Conservation (phyloP, 1,139 yeast species). For the Pichia sp. region DNA sequence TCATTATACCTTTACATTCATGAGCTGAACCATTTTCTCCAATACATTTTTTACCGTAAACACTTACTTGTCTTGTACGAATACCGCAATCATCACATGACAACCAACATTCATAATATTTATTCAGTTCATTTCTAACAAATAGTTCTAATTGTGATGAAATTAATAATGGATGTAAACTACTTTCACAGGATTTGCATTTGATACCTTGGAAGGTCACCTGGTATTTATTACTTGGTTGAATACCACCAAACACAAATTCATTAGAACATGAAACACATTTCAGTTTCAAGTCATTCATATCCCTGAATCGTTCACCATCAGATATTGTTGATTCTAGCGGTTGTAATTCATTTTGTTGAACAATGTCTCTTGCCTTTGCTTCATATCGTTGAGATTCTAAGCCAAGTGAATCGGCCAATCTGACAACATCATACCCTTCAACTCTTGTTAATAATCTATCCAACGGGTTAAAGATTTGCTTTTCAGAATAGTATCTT, state of each 20-base stretch:
- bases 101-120: slow-evolving; percentile 82
- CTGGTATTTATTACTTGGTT: slow-evolving; percentile 51
- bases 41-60: slow-evolving; percentile 82
- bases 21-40: slow-evolving; percentile 54
- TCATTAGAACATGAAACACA: slow-evolving; percentile 55
- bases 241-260: slow-evolving; percentile 71
- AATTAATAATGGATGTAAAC: slow-evolving; percentile 47
- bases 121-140: slow-evolving; percentile 62
- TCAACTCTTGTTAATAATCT: slow-evolving; percentile 81
- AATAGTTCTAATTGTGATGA: slow-evolving; percentile 68
- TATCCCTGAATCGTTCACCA: slow-evolving; percentile 68
- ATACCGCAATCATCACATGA: slow-evolving; percentile 85
- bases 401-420: slow-evolving; percentile 72
- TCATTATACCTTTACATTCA: slow-evolving; percentile 82
- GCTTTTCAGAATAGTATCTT: slow-evolving; percentile 75
- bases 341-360: slow-evolving; percentile 52
- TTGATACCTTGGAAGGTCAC: slow-evolving; percentile 63
- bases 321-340: slow-evolving; percentile 80
- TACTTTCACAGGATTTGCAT: slow-evolving; percentile 54
- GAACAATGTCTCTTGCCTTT: slow-evolving; percentile 33
- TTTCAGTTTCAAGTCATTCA: slow-evolving; percentile 46
- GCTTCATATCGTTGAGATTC: slow-evolving; percentile 60
- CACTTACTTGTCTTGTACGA: slow-evolving; percentile 78
- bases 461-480: slow-evolving; percentile 85
- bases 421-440: slow-evolving; percentile 74